A percentile compares a stretch with the other conserved stretches of the same genome.
Conservation (phyloP, 2,329 filamentous ascomycete species). For the Colletotrichum endophyticum region DNA sequence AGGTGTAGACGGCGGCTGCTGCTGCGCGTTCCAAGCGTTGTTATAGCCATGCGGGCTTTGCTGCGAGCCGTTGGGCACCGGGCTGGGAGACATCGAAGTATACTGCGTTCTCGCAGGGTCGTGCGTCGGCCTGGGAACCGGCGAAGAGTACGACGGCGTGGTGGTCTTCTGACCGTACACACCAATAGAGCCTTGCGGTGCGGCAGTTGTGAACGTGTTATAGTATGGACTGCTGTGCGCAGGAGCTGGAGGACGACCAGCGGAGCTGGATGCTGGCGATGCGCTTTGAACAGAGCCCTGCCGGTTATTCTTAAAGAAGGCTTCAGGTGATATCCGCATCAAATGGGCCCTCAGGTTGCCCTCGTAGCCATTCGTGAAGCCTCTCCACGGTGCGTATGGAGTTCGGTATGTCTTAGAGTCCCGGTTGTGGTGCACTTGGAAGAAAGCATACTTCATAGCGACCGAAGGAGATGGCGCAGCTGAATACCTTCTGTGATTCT, state of each 20-base stretch:
- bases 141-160: constrained; percentile 15
- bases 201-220: constrained; percentile 6
- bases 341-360: constrained; percentile 53
- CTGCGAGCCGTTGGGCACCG: not conserved
- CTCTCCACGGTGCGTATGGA: constrained; percentile 61
- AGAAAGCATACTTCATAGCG: constrained; percentile 61
- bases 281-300: constrained; percentile 21
- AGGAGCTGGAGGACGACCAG: not conserved
- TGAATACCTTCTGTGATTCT: constrained; percentile 19
- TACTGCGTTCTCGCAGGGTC: not conserved
- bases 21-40: constrained; percentile 13
- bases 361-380: constrained; percentile 67
- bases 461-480: constrained; percentile 32
- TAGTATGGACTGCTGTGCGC: not conserved
- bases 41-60: constrained; percentile 10
- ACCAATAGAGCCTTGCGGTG: constrained; percentile 11
- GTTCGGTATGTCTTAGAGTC: constrained; percentile 62
- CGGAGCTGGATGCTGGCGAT: constrained; percentile 4
- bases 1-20: constrained; percentile 22
- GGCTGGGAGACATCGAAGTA: constrained; percentile 20
- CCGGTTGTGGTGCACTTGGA: constrained; percentile 65
- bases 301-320: constrained; percentile 31
- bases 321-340: constrained; percentile 40
- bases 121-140: not conserved
- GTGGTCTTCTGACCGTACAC: constrained; percentile 20